Evolutionary conservation across 2,329 filamentous ascomycete genomes (phyloP), one percentile per base, ranked within the genome.

Genomic region (Alternaria panax): DNA sequence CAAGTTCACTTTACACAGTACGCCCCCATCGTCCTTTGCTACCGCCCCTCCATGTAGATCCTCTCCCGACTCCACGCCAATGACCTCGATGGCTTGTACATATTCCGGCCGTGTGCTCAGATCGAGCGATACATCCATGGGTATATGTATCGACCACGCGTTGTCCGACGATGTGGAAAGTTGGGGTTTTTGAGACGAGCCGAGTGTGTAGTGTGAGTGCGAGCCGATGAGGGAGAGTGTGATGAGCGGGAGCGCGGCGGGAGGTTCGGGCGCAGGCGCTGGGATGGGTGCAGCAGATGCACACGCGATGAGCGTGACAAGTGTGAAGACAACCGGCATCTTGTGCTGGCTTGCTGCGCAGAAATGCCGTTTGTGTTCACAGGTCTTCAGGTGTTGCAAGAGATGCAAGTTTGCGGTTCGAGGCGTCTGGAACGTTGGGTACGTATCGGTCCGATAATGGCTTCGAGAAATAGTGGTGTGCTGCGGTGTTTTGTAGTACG

Each of bases 51-150:
- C 45, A 12, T 16, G 42, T 34, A n/a, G 8, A 51, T 53, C 18
- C 30, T 3, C 36, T 1, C 64, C 58, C 2, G 59, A 36, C 11
- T 45, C 62, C 18, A 67, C 51, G 0, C 32, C 40, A 2, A 51
- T 50, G 8, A 72, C 62, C 40, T 67, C 62, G 20, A 71, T 46
- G 9, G 59, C 67, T 32, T 71, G 67, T 7, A 69, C 25, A 20
- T 47, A 43, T 12, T 68, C 27, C 0, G 69, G 67, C 2, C 63
- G 56, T 27, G 60, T 43, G n/a, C 63, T 63, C 16, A 70, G 57
- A 22, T 65, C 67, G 7, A 71, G 53, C 5, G 59, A 56, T 36
- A 66, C 58, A 4, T 68, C 69, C 3, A 72, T 61, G 16, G 62
- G 34, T n/a, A 70, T 9, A 5, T 57, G 60, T 24, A 72, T 57